Evolutionary conservation across 805 yeast genomes (phyloP), one percentile per base, ranked within the genome.

Genomic region (Saturnispora besseyi): DNA sequence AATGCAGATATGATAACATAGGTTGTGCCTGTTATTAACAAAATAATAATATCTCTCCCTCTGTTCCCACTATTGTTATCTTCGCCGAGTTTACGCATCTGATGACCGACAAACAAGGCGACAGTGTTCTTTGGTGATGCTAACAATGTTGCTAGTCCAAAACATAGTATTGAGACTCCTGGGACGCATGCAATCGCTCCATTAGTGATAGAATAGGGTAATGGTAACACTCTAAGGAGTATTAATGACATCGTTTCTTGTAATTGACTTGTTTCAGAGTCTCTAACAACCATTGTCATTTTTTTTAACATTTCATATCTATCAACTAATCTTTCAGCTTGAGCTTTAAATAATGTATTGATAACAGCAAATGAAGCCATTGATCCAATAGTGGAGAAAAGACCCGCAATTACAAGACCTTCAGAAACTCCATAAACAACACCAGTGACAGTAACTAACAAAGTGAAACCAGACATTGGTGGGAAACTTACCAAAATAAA

Each of bases 141-240:
- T 32, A 87, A 63, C 0, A 79, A 55, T 24, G 89, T 82, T 0
- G 96, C 96, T 31, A 82, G 60, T 2, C 81, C 69, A 63, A 84
- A 91, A 26, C 81, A 79, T 40, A 65, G 53, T 2, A 81, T 67
- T 0, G 82, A 71, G 11, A 91, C 73, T 15, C 87, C 84, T 0
- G 95, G 96, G 12, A 91, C 77, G 2, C 95, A 83, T 9, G 96
- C 93, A 56, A 93, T 72, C 0, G 96, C 97, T 4, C 96, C 97
- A 60, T 91, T 91, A 0, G 93, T 83, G 31, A 91, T 69, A 2
- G 96, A 88, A 62, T 89, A 93, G 0, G 98, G 98, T 59, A 91
- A 75, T 0, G 99, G 99, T 57, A 96, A 88, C 51, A 91, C 65
- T 49, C 97, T 72, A 29, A 91, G 75, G 61, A 91, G 70, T 47